Conservation (phyloP, 2,329 filamentous ascomycete genomes). For the Exophiala viscosa region DNA sequence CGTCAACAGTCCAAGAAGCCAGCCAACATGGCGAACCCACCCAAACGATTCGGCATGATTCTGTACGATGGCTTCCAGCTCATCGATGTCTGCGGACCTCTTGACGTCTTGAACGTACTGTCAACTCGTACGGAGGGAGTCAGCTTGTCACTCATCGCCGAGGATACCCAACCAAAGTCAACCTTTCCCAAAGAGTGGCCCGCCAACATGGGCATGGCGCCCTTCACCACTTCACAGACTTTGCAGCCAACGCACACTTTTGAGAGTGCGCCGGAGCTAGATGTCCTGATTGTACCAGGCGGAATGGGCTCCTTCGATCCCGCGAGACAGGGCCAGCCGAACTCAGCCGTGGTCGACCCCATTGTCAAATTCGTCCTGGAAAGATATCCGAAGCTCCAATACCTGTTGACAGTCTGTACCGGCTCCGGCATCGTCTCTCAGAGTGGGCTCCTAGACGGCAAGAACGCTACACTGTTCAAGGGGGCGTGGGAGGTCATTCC, state of each 20-base stretch:
- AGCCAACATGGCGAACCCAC: not conserved
- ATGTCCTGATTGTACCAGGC: conserved; percentile 65
- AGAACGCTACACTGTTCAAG: conserved; percentile 59
- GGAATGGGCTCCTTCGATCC: conserved; percentile 46
- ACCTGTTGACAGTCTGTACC: conserved; percentile 61
- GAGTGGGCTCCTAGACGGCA: conserved; percentile 58
- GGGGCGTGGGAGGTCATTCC: conserved; percentile 49
- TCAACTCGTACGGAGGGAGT: conserved; percentile 7
- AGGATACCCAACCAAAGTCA: not conserved
- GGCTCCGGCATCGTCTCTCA: conserved; percentile 57
- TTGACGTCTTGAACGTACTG: conserved; percentile 43
- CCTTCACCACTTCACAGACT: conserved; percentile 29
- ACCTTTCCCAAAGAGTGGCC: conserved; percentile 10
- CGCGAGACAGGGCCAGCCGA: not conserved
- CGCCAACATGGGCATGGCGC: conserved; percentile 7
- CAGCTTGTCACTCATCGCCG: conserved; percentile 6
- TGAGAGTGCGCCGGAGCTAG: conserved; percentile 32
- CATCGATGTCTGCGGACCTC: conserved; percentile 43
- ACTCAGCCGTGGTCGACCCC: conserved; percentile 4
- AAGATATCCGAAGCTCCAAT: conserved; percentile 7
- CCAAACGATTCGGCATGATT: conserved; percentile 5
- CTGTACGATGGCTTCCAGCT: conserved; percentile 42
- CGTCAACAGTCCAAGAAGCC: not conserved
- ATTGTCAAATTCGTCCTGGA: conserved; percentile 6
- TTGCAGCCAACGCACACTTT: conserved; percentile 51